Evolutionary conservation across 257 asterid genomes (phyloP).

Genomic region (Cynanchum wilfordii): DNA sequence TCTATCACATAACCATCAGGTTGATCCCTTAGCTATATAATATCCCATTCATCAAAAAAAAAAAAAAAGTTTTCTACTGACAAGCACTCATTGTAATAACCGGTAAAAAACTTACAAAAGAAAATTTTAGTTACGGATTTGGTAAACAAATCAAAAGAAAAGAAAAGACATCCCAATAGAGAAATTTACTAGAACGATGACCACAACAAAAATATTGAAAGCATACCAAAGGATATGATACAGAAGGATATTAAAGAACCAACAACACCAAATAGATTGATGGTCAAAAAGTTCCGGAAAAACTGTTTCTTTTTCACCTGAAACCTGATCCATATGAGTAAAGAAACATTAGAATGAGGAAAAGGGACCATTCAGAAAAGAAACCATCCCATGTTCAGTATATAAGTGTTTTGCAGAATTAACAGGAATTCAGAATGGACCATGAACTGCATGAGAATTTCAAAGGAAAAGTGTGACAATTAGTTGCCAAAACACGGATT

Average conservation of each 20-base stretch:
- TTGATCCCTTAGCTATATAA: too few relatives aligned
- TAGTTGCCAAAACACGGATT: background rate
- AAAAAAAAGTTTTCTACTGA: background rate
- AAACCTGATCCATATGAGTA: conserved; percentile 39
- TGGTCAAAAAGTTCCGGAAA: conserved; percentile 53
- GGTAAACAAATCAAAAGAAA: background rate
- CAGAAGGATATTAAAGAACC: conserved; percentile 75
- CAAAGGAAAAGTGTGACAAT: background rate
- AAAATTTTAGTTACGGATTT: background rate
- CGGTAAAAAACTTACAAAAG: background rate
- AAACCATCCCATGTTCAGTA: background rate
- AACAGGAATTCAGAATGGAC: background rate
- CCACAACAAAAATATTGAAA: background rate
- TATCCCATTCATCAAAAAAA: too few relatives aligned
- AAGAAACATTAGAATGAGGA: background rate
- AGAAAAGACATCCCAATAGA: background rate
- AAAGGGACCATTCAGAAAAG: background rate
- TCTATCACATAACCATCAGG: background rate
- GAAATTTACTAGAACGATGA: background rate
- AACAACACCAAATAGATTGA: conserved; percentile 62
- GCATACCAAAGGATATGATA: conserved; percentile 56
- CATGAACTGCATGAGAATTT: background rate
- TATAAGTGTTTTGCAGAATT: background rate
- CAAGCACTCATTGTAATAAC: background rate
- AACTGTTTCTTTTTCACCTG: conserved; percentile 74